These are phyloP conservation scores for Euryodendron excelsum DNA, from an alignment of 148 eudicot species.

Conservation along the genomic window DNA sequence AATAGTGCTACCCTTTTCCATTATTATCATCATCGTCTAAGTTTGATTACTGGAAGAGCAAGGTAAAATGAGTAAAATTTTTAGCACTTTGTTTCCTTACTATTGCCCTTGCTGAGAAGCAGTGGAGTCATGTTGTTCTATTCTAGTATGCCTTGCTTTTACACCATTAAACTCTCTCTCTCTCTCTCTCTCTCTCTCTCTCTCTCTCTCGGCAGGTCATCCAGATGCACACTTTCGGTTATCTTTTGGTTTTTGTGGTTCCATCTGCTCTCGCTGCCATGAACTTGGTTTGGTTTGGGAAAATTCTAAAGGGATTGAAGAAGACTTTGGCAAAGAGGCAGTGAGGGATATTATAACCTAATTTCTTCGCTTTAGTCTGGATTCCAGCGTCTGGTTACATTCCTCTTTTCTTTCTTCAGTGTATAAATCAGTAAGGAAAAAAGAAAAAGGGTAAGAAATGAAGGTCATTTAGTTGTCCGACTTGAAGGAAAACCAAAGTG, in stretches of 20 bases:
- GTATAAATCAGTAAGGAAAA: constrained; percentile 13
- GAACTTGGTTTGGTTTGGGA: constrained; percentile 98
- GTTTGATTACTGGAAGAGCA: not conserved
- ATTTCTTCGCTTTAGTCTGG: not conserved
- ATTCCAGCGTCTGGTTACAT: constrained; percentile 9
- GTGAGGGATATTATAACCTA: constrained; percentile 23
- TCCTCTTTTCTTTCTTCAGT: constrained; percentile 8
- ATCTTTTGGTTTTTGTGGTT: constrained; percentile 68
- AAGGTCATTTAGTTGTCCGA: constrained; percentile 4
- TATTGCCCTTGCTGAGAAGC: too few species aligned
- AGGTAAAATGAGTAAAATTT: not conserved
- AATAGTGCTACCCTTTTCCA: not conserved
- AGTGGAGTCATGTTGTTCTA: not conserved
- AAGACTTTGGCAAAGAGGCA: constrained; percentile 70
- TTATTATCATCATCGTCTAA: not conserved
- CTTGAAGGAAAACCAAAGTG: not conserved
- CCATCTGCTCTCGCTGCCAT: constrained; percentile 68
- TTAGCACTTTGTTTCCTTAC: too few species aligned
- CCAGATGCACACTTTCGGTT: constrained; percentile 78
- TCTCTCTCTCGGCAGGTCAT: constrained; percentile 49
- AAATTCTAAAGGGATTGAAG: constrained; percentile 83
- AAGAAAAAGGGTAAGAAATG: constrained; percentile 8
- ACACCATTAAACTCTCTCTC: not conserved
- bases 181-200: not conserved
- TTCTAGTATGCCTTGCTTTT: not conserved